Conservation (phyloP, 306 rosid genomes). For the Vicia faba region DNA sequence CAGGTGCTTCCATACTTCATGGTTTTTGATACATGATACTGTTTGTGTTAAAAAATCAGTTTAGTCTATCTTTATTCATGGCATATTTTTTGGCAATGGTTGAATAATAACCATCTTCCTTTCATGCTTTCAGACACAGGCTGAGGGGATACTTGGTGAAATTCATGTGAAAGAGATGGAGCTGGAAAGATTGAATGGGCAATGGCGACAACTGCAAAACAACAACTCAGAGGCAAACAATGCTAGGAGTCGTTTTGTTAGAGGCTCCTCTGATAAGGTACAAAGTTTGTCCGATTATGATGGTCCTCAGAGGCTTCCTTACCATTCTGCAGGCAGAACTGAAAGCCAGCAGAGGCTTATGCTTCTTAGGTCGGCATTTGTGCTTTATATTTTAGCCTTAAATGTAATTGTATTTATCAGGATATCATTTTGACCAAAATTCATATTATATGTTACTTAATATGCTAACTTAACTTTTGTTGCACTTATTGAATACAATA, state of each 20-base stretch:
- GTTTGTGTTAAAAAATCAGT: slow-evolving; percentile 1
- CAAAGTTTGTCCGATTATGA: slow-evolving; percentile 59
- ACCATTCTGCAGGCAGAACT: slow-evolving; percentile 59
- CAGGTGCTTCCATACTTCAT: slow-evolving; percentile 52
- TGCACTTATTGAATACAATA: slow-evolving; percentile 31
- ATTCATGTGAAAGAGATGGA: slow-evolving; percentile 81
- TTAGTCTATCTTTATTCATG: neutral
- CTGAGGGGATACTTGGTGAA: slow-evolving; percentile 77
- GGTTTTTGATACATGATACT: slow-evolving; percentile 8
- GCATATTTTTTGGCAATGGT: slow-evolving; percentile 7
- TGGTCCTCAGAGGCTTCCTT: slow-evolving; percentile 63
- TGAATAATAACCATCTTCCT: slow-evolving; percentile 27
- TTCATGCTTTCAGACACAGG: slow-evolving; percentile 68
- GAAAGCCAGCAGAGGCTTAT: slow-evolving; percentile 83
- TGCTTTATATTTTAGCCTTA: slow-evolving; percentile 81
- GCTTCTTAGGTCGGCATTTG: slow-evolving; percentile 85
- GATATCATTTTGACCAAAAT: slow-evolving; percentile 61
- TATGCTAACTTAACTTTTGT: slow-evolving; percentile 7
- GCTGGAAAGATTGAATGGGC: slow-evolving; percentile 72
- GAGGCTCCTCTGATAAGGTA: slow-evolving; percentile 57
- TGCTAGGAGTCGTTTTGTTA: slow-evolving; percentile 68
- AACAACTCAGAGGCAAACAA: slow-evolving; percentile 50
- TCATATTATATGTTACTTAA: slow-evolving; percentile 24
- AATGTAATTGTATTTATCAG: slow-evolving; percentile 79
- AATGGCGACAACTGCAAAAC: slow-evolving; percentile 52